Evolutionary conservation across 2,329 filamentous ascomycete genomes (phyloP).

Genomic region (Colletotrichum kahawae): DNA sequence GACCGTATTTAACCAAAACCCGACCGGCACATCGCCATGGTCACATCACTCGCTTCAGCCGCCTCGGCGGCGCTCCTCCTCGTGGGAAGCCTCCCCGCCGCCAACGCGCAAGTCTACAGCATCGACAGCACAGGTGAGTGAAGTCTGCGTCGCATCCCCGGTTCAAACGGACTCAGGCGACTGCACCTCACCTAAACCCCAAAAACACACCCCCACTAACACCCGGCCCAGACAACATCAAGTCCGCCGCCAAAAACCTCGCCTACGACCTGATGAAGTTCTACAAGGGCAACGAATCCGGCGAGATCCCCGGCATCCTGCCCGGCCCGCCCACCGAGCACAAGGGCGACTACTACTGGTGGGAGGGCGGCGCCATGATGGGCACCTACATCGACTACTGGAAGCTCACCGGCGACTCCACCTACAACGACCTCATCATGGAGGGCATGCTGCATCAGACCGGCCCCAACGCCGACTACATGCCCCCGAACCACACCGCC

Average conservation of each 20-base stretch:
- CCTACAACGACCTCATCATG: constrained; percentile 65
- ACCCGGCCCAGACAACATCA: constrained; percentile 46
- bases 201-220: not conserved
- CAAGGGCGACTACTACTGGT: constrained; percentile 72
- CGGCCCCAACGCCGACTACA: constrained; percentile 62
- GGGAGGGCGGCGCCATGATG: constrained; percentile 74
- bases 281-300: constrained; percentile 56
- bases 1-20: not conserved
- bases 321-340: constrained; percentile 55
- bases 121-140: constrained; percentile 35
- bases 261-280: constrained; percentile 56
- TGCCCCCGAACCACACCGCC: constrained; percentile 63
- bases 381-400: constrained; percentile 74
- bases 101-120: constrained; percentile 32
- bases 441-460: constrained; percentile 63
- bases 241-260: constrained; percentile 48
- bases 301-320: constrained; percentile 60
- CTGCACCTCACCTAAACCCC: not conserved
- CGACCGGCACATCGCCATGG: constrained; percentile 19
- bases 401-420: constrained; percentile 68
- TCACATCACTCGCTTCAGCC: constrained; percentile 11
- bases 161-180: not conserved
- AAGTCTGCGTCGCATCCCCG: not conserved
- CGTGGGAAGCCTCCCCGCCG: constrained; percentile 13
- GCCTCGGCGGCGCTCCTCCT: constrained; percentile 19